Evolutionary conservation across 148 eudicot species (phyloP), one percentile per base, ranked within the genome.

Genomic region (Euryodendron excelsum): DNA sequence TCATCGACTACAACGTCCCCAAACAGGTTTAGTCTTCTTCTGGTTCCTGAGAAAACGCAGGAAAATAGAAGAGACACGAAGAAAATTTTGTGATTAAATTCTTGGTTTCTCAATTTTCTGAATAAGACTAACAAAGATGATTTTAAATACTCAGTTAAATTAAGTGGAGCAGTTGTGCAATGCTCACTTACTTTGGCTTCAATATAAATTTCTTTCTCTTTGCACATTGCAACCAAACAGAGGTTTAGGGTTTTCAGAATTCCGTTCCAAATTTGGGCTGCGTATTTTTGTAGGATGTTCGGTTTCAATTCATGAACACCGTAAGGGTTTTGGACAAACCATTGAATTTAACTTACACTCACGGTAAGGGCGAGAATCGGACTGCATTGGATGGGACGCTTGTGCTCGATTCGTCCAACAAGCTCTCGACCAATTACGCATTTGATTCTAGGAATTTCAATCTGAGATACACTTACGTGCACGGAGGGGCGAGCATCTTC

Each of bases 221-320:
- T n/a, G n/a, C n/a, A n/a, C n/a, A n/a, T n/a, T 3, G 2, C 25
- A 58, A 1, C 10, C 62, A 33, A 64, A 12, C 21, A 31, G 37
- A 13, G 69, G 69, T 64, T 34, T 25, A 70, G 74, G 56, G 58
- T 27, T 47, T 70, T 67, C 20, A 44, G 9, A 48, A 4, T 14
- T 23, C 6, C 7, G 1, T 23, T 14, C 31, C 25, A 59, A 60
- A 25, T 68, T 25, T 55, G 47, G 48, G 45, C 41, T 21, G 18
- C 30, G 13, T 44, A 21, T 45, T 33, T 72, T 55, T 77, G 47
- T 71, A 91, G 94, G 94, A 89, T 78, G 61, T 89, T 41, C 73
- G 81, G 76, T 89, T 91, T 74, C 90, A 86, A 33, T 91, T 91
- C 72, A 89, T 83, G 87, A 86, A 85, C 81, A 64, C 82, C 3